Conservation (phyloP, 148 eudicot species). For the Silene latifolia region DNA sequence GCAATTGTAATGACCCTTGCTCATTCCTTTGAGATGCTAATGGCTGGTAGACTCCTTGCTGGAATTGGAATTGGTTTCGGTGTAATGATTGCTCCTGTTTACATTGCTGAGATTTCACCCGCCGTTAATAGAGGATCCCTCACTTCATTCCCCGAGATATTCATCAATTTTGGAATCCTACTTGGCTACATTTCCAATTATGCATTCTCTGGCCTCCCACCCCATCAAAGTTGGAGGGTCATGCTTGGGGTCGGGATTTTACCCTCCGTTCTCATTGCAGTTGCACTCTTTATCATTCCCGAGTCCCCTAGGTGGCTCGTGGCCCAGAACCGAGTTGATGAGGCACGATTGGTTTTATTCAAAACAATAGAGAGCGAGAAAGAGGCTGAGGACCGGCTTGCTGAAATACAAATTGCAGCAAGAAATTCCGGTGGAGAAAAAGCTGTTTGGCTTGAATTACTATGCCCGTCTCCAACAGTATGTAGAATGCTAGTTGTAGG, state of each 20-base stretch:
- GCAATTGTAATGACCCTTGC: conserved; percentile 70
- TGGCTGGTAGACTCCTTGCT: conserved; percentile 64
- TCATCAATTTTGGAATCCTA: conserved; percentile 72
- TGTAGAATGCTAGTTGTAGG: conserved; percentile 69
- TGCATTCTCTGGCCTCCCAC: conserved; percentile 62
- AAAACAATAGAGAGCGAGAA: conserved; percentile 52
- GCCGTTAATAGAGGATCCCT: conserved; percentile 60
- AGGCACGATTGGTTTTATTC: conserved; percentile 53
- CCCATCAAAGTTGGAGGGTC: conserved; percentile 67
- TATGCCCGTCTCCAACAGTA: conserved; percentile 57
- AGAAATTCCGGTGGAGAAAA: conserved; percentile 31
- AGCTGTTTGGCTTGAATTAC: conserved; percentile 62
- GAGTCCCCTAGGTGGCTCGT: conserved; percentile 92
- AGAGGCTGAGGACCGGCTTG: conserved; percentile 73
- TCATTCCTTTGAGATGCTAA: conserved; percentile 45
- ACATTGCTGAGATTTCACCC: conserved; percentile 87
- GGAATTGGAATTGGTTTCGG: conserved; percentile 84
- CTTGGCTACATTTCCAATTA: conserved; percentile 81
- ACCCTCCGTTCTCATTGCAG: conserved; percentile 68
- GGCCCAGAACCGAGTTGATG: conserved; percentile 53
- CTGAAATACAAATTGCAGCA: conserved; percentile 59
- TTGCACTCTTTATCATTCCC: conserved; percentile 68
- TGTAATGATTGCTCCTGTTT: conserved; percentile 80
- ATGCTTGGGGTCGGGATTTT: conserved; percentile 82
- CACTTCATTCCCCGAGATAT: conserved; percentile 82